Conservation (phyloP, 371 early-diverging fungal species). For the Actinomortierella ambigua region DNA sequence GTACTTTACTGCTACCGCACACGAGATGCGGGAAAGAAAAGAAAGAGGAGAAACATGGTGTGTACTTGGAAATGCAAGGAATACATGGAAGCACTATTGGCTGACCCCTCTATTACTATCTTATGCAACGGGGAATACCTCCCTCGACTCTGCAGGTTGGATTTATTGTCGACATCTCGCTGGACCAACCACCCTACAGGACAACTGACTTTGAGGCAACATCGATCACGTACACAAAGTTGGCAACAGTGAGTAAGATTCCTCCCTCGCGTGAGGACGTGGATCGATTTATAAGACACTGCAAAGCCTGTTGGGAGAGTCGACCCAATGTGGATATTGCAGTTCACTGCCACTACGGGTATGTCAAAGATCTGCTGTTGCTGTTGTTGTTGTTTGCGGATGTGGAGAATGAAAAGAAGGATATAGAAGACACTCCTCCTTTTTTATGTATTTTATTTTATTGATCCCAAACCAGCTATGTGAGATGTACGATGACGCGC, state of each 20-base stretch:
- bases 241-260: constrained; percentile 70
- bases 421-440: no score
- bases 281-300: constrained; percentile 55
- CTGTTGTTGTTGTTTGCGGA: no score
- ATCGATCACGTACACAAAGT: constrained; percentile 63
- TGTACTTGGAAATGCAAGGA: no score
- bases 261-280: constrained; percentile 69
- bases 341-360: constrained; percentile 81
- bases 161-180: constrained; percentile 51
- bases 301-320: constrained; percentile 58
- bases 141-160: constrained; percentile 11
- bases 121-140: no score
- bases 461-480: no score
- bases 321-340: constrained; percentile 70
- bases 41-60: no score
- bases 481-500: no score
- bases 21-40: no score
- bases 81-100: no score
- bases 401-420: no score
- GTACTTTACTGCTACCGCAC: no score
- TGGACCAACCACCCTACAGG: constrained; percentile 65
- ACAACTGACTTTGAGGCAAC: constrained; percentile 64
- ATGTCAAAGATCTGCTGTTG: constrained; percentile 10
- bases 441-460: no score
- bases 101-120: constrained; percentile 1